These are phyloP conservation scores for Orbilia quercus DNA, from an alignment of 2,329 filamentous ascomycete species.

Conservation along the genomic window DNA sequence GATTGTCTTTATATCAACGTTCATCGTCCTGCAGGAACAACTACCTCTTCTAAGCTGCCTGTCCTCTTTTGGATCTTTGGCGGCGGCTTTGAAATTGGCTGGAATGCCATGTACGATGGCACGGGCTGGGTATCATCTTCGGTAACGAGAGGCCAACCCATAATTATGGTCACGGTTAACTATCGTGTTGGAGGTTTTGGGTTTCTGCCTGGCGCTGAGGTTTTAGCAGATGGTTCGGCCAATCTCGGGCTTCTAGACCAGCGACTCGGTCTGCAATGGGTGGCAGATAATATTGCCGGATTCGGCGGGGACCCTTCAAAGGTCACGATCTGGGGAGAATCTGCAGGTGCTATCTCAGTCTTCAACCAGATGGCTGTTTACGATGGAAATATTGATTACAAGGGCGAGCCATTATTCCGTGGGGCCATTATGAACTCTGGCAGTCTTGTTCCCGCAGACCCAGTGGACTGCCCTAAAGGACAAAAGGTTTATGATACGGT, in stretches of 20 bases:
- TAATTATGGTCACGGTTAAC: constrained; percentile 69
- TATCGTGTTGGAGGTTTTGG: constrained; percentile 69
- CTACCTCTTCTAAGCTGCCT: constrained; percentile 70
- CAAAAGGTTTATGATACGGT: constrained; percentile 75
- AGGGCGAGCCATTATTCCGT: constrained; percentile 78
- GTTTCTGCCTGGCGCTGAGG: constrained; percentile 66
- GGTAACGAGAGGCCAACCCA: constrained; percentile 63
- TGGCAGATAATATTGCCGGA: constrained; percentile 58
- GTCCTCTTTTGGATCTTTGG: constrained; percentile 79
- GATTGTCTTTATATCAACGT: constrained; percentile 62
- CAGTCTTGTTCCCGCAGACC: constrained; percentile 71
- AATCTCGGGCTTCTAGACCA: constrained; percentile 59
- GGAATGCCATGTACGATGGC: constrained; percentile 62
- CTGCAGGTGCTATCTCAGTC: constrained; percentile 58
- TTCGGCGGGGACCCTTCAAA: constrained; percentile 58
- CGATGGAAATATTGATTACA: constrained; percentile 71
- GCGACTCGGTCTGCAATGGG: constrained; percentile 59
- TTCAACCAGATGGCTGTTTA: constrained; percentile 68
- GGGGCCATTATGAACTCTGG: constrained; percentile 83
- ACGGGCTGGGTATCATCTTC: constrained; percentile 60
- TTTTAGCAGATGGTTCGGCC: constrained; percentile 64
- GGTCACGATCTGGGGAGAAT: constrained; percentile 59
- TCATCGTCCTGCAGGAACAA: constrained; percentile 68
- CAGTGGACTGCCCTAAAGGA: constrained; percentile 74
- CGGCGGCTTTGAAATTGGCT: constrained; percentile 68